Evolutionary conservation across 163 green algal species (phyloP).

Genomic region (Scenedesmus sp.): DNA sequence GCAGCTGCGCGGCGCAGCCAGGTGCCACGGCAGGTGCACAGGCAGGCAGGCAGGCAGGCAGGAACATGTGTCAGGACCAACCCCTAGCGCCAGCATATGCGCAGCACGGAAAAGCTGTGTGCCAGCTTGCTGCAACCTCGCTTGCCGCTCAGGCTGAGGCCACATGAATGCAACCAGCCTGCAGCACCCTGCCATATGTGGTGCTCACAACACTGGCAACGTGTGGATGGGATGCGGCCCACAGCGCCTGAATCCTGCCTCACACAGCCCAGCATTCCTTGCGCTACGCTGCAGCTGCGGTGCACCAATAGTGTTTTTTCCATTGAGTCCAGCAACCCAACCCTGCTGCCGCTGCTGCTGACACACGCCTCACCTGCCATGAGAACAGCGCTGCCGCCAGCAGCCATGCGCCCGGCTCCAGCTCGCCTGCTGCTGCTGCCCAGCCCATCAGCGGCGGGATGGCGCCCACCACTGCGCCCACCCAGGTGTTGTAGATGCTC

Average conservation of each 20-base stretch:
- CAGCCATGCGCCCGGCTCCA: conserved; percentile 86
- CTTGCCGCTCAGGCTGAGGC: no score
- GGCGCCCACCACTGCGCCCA: conserved; percentile 97
- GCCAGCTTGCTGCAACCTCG: no score
- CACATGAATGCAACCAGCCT: no score
- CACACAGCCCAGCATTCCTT: background rate
- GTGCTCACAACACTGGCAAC: no score
- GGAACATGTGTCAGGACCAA: background rate
- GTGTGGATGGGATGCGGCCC: no score
- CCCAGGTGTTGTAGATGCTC: conserved; percentile 95
- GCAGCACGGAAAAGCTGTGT: no score
- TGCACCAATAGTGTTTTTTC: background rate
- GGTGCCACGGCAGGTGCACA: background rate
- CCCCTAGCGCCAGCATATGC: no score
- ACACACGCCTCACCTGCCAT: conserved; percentile 79
- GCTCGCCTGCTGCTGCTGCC: conserved; percentile 81
- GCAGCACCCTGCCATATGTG: no score
- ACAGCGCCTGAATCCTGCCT: no score
- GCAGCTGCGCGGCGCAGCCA: conserved; percentile 77
- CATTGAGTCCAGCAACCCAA: background rate
- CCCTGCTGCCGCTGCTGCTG: background rate
- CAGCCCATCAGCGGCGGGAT: conserved; percentile 99
- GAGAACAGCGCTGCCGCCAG: conserved; percentile 94
- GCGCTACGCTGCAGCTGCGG: background rate
- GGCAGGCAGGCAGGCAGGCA: background rate